Evolutionary conservation across 2,329 filamentous ascomycete species (phyloP), one percentile per base, ranked within the genome.

Genomic region (Penicillium corylophilum): DNA sequence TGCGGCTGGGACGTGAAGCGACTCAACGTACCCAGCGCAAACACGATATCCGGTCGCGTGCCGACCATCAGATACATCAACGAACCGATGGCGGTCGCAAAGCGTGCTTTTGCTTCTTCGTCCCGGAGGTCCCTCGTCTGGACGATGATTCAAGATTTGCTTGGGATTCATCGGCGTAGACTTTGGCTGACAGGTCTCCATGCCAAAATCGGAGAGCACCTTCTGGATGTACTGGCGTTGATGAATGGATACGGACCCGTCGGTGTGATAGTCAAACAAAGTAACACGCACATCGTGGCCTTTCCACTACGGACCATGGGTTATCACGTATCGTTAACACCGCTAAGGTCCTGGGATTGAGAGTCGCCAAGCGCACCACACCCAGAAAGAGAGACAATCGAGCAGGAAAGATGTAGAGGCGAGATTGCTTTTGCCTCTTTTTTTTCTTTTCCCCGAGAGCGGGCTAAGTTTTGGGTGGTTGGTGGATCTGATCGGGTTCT

Each of bases 271-370:
- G 29, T 15, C 29, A 13, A 33, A 33, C 10, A n/a, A n/a, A n/a
- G n/a, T n/a, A n/a, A n/a, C n/a, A n/a, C n/a, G n/a, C n/a, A n/a
- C n/a, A n/a, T n/a, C n/a, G n/a, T n/a, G n/a, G n/a, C n/a, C n/a
- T n/a, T n/a, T n/a, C n/a, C n/a, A n/a, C n/a, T n/a, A n/a, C n/a
- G n/a, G n/a, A n/a, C n/a, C n/a, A n/a, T n/a, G n/a, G 65, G 63
- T 68, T 63, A 67, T 68, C 66, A 68, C 67, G 63, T 67, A 64
- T 68, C 65, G 62, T 68, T 69, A 66, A 69, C 67, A 69, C 65
- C 59, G 63, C 64, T 60, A 65, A 66, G 64, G 64, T 67, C 64
- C 57, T 62, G 53, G 64, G 64, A 64, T 65, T n/a, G n/a, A n/a
- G 23, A 24, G 23, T 24, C 23, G 23, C 23, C 23, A 24, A 24